Base-by-base conservation (phyloP, 2,329 filamentous ascomycete species). In the Diaporthe australafricana region DNA sequence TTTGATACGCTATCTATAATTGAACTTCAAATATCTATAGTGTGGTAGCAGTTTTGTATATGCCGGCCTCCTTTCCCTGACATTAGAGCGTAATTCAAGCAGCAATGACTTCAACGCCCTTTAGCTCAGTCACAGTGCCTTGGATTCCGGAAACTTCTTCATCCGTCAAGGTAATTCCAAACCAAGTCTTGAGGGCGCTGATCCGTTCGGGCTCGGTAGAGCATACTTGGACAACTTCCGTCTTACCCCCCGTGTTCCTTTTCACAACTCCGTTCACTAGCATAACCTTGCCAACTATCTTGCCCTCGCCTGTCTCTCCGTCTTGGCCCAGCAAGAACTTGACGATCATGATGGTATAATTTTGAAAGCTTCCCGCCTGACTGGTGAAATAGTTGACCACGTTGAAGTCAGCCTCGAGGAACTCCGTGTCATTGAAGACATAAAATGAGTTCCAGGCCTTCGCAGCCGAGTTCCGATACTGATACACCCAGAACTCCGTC, bases 371-470 rank as follows among this genome's bases (percentile, higher is more conserved):
- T 78, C 27, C 82, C 79, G 70, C 81, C 83, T 55, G 84, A 74
- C 87, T 89, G 1, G 87, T 89, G 57, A 78, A 87, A 75, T 83
- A 88, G 78, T 89, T 92, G 83, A 92, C 84, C 7, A 91, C 82
- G 45, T 84, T 85, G 76, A 90, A 93, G 79, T 93, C 91, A 53
- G 83, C 79, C 5, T 85, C 86, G 42, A 89, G 78, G 79, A 92
- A 93, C 79, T 93, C 91, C 20, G 87, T 83, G 73, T 92, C 89
- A 2, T 87, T 86, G 79, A 94, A 95, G 73, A 86, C 88, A 79
- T 93, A 94, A 60, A 85, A 87, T 1, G 87, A 83, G 27, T 86
- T 83, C 89, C 91, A 95, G 2, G 84, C 82, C 57, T 80, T 82
- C 0, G 85, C 81, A 0, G 77, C 53, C 5, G 81, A 79, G 73